These are phyloP conservation scores for Vitis hybrid DNA, from an alignment of 177 flowering plant genomes.

Conservation along the genomic window DNA sequence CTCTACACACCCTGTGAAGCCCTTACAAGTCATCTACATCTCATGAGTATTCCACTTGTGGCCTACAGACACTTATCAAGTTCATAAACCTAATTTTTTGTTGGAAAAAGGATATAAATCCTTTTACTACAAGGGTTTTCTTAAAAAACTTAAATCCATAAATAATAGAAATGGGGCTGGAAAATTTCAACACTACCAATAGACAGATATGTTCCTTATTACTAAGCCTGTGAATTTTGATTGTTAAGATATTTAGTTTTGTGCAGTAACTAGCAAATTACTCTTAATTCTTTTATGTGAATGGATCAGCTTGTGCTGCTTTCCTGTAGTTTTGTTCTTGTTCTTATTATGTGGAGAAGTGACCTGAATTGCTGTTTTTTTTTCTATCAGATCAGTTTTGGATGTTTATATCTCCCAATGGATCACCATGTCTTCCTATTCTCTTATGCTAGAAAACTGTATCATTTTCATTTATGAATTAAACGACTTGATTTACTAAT, in stretches of 20 bases:
- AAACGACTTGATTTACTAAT: background rate
- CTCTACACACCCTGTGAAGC: too few species aligned
- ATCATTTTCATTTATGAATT: background rate
- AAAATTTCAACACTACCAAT: background rate
- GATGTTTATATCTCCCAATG: background rate
- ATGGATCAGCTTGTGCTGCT: background rate
- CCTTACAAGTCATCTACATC: too few species aligned
- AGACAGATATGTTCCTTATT: background rate
- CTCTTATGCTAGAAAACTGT: background rate
- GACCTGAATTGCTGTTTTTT: background rate
- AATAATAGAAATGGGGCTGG: too few species aligned
- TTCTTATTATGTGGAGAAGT: background rate
- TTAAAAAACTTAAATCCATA: too few species aligned
- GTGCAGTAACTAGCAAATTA: background rate
- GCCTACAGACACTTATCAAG: too few species aligned
- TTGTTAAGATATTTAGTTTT: background rate
- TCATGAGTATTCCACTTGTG: too few species aligned
- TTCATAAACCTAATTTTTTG: too few species aligned
- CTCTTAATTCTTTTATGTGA: background rate
- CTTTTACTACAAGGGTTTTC: too few species aligned
- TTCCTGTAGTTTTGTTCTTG: background rate
- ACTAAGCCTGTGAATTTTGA: too few species aligned
- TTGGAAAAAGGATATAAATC: too few species aligned
- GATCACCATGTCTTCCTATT: background rate
- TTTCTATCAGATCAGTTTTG: background rate